phyloP scores from a whole-genome alignment of 768 basidiomycete genomes.

The Hemileccinum impolitum region DNA sequence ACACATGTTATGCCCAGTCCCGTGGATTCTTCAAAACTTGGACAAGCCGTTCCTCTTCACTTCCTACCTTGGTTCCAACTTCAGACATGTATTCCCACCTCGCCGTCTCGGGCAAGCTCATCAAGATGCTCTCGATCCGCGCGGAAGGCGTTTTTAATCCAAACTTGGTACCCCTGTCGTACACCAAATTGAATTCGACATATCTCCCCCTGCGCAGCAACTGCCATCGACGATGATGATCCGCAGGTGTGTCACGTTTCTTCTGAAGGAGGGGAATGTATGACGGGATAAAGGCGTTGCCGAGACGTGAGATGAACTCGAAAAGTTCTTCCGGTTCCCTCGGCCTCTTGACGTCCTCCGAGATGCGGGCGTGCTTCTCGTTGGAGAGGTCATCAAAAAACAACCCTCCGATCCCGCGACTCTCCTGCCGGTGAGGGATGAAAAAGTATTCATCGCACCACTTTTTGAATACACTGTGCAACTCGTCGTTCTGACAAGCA shows the following conservation, averaged over 20 bases:
- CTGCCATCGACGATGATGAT: conserved; percentile 85
- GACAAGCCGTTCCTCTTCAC: conserved; percentile 64
- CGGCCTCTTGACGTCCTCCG: conserved; percentile 45
- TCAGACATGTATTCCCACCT: conserved; percentile 90
- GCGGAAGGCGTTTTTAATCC: conserved; percentile 82
- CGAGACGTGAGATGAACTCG: conserved; percentile 64
- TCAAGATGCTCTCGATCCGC: conserved; percentile 84
- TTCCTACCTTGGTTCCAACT: conserved; percentile 57
- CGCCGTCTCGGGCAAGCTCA: conserved; percentile 85
- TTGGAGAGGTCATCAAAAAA: conserved; percentile 93
- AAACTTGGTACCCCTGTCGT: conserved; percentile 86
- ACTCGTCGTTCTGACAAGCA: conserved; percentile 69
- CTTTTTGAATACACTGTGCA: conserved; percentile 81
- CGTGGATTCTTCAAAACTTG: conserved; percentile 57
- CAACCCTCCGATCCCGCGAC: conserved; percentile 88
- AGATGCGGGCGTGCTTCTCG: conserved; percentile 61
- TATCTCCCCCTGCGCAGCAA: conserved; percentile 87
- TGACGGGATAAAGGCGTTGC: conserved; percentile 81
- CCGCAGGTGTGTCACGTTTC: conserved; percentile 57
- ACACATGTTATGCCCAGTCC: conserved; percentile 49
- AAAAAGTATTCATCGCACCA: conserved; percentile 99
- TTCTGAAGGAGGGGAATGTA: conserved; percentile 82
- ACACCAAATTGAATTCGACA: conserved; percentile 91
- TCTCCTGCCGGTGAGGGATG: conserved; percentile 82
- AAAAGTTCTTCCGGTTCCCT: conserved; percentile 69